These are phyloP conservation scores for Basipetospora sp. DNA, from an alignment of 2,329 filamentous ascomycete species.

Conservation along the genomic window DNA sequence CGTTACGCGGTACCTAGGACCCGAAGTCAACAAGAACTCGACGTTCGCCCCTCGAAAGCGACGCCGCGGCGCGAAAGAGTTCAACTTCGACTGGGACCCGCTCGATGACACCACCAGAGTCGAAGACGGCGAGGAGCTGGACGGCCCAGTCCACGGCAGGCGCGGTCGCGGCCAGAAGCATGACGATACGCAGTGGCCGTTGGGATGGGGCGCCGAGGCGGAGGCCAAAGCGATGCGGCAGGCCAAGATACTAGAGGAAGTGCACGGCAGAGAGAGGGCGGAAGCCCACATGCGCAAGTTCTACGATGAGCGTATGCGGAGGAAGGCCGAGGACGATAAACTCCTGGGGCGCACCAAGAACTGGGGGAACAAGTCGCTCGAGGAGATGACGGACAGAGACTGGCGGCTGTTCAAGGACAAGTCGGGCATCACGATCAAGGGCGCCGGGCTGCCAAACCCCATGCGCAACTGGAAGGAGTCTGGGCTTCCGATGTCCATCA, in stretches of 20 bases:
- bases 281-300: constrained; percentile 67
- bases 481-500: constrained; percentile 56
- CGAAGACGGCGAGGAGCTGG: constrained; percentile 5
- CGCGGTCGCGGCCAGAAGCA: too few species aligned
- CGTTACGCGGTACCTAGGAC: constrained; percentile 77
- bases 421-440: constrained; percentile 91
- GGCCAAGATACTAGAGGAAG: constrained; percentile 57
- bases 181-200: constrained; percentile 2
- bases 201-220: constrained; percentile 36
- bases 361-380: constrained; percentile 85
- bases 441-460: constrained; percentile 79
- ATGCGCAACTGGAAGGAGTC: constrained; percentile 94
- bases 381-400: constrained; percentile 91
- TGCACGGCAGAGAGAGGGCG: constrained; percentile 63
- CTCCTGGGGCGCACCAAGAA: constrained; percentile 68
- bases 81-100: constrained; percentile 96
- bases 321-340: constrained; percentile 54
- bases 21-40: constrained; percentile 65
- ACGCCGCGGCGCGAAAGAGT: constrained; percentile 79
- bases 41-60: constrained; percentile 95
- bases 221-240: constrained; percentile 41
- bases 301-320: constrained; percentile 47
- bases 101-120: constrained; percentile 74
- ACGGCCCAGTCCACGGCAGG: too few species aligned
- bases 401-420: constrained; percentile 99